Percentiles rank a stretch among this genome's conserved stretches.
Conservation (phyloP, 768 basidiomycete genomes). For the Ephemerocybe angulata region DNA sequence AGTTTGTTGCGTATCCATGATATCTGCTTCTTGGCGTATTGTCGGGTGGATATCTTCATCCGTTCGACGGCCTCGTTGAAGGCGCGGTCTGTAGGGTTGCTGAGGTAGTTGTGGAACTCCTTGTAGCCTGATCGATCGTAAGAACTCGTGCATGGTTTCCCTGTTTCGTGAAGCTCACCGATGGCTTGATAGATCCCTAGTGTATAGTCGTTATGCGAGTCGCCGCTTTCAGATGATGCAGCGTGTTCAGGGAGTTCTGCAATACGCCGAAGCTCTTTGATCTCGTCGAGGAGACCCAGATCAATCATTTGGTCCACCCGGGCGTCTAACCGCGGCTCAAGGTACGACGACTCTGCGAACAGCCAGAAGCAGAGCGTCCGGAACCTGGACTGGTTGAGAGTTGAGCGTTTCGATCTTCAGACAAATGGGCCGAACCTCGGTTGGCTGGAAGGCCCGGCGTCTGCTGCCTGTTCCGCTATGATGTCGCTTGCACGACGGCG, state of each 20-base stretch:
- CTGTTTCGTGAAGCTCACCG: constrained; percentile 42
- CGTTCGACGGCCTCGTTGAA: constrained; percentile 61
- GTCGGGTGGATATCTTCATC: constrained; percentile 84
- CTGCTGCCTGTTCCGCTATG: constrained; percentile 53
- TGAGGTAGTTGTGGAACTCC: constrained; percentile 75
- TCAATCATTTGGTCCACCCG: constrained; percentile 90
- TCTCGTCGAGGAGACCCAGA: constrained; percentile 84
- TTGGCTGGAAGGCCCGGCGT: constrained; percentile 25
- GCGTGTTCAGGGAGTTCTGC: constrained; percentile 13
- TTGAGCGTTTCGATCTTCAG: neutral
- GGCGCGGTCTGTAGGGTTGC: constrained; percentile 33
- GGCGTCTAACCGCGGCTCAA: constrained; percentile 67
- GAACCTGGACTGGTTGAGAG: constrained; percentile 50
- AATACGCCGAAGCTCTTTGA: constrained; percentile 48
- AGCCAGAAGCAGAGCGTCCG: constrained; percentile 89
- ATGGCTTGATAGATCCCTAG: constrained; percentile 93
- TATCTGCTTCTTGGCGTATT: constrained; percentile 89
- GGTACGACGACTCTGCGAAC: constrained; percentile 60
- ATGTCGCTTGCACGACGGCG: constrained; percentile 66
- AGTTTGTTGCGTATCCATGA: constrained; percentile 92
- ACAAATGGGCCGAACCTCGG: constrained; percentile 46
- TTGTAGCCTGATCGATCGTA: constrained; percentile 66
- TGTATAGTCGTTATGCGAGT: constrained; percentile 54
- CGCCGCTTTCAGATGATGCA: neutral
- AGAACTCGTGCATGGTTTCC: neutral